Evolutionary conservation across 768 basidiomycete species (phyloP).

Genomic region (Leccinum boreale): DNA sequence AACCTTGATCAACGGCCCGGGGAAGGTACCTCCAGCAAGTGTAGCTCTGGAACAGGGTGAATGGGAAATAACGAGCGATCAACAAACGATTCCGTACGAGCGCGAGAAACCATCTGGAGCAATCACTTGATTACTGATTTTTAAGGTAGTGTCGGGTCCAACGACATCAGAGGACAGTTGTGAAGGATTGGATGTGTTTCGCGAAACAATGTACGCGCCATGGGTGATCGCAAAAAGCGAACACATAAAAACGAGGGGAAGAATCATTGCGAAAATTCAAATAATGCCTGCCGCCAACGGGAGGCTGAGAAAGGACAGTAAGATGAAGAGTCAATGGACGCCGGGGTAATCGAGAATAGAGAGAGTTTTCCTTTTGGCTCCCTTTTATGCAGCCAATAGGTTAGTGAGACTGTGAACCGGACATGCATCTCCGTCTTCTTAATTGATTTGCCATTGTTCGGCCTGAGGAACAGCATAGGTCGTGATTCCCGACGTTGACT

Average conservation of each 20-base stretch:
- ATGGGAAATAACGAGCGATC: not conserved
- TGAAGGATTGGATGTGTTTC: slow-evolving; percentile 4
- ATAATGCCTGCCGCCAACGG: not conserved
- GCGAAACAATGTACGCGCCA: slow-evolving; percentile 20
- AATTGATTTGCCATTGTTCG: not conserved
- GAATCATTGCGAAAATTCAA: slow-evolving; percentile 10
- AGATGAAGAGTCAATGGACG: not conserved
- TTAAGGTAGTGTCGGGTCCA: slow-evolving; percentile 27
- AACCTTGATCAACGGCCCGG: slow-evolving; percentile 41
- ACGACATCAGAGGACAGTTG: not conserved
- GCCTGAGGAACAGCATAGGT: not conserved
- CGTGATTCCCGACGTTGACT: not conserved
- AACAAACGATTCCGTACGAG: slow-evolving; percentile 30
- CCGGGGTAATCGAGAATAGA: not conserved
- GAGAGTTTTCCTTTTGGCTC: not conserved
- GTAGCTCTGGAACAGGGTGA: slow-evolving; percentile 11
- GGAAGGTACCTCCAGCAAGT: slow-evolving; percentile 44
- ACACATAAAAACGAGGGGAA: slow-evolving; percentile 1
- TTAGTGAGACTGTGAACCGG: not conserved
- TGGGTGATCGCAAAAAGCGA: slow-evolving; percentile 4
- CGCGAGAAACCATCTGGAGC: slow-evolving; percentile 50
- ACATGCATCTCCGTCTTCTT: not conserved
- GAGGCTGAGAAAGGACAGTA: not conserved
- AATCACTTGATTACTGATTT: slow-evolving; percentile 39
- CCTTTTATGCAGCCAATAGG: slow-evolving; percentile 1